Evolutionary conservation across 768 basidiomycete genomes (phyloP), one percentile per base, ranked within the genome.

Genomic region (Heimioporus sp.): DNA sequence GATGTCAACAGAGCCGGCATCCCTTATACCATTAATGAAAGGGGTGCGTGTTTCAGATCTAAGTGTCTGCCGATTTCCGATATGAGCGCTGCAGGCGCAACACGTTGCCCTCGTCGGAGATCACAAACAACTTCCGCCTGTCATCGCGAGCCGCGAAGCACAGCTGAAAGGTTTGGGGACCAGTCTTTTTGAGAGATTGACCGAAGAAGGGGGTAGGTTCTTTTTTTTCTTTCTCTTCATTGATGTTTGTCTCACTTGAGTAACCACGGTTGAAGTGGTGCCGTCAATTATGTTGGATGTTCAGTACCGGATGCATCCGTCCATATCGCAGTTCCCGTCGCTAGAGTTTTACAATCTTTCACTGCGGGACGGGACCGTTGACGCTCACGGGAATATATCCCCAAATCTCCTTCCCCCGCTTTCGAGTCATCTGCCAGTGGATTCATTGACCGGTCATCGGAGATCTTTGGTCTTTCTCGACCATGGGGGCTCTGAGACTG

Each of bases 221-320:
- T 50, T 30, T 28, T 28, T 28, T 28, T 28, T 24, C 36, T 10
- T 13, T 45, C 45, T 49, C 28, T 37, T 35, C 2, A 30, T 42
- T n/a, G 3, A 43, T 19, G 39, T 10, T 49, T 48, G 20, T 37
- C 53, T 54, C 53, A 47, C 46, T 40, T 39, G 30, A 40, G 53
- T 57, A 20, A 49, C 47, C 38, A 19, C 54, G 44, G 37, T 32
- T 36, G 46, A 28, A 92, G 90, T 78, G 40, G 81, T 91, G n/a
- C 92, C 92, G 10, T 87, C 90, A 5, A 81, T 94, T 55, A 94
- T 95, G 87, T 81, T 98, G 51, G 87, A 96, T 63, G 79, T 83
- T n/a, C 94, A 98, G 70, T 98, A 97, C 61, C 85, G 94, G 34
- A 98, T 98, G 94, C 92, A 95, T 61, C 95, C 94, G 12, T 75